Conservation (phyloP, 345 rosid genomes). For the Syzygium grande region DNA sequence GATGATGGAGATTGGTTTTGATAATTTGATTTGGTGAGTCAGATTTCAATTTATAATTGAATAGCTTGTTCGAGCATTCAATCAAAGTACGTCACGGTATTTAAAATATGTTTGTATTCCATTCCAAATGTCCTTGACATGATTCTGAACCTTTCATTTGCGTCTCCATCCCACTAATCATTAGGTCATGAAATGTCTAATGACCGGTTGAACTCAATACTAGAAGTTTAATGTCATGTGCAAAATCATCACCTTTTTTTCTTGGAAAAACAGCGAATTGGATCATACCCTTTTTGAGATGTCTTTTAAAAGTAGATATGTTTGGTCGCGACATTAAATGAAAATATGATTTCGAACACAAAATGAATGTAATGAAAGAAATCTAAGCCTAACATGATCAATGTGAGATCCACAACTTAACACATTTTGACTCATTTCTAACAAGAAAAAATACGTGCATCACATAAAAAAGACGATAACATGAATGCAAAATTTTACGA, state of each 20-base stretch:
- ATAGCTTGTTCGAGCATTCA: background rate
- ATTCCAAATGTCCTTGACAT: background rate
- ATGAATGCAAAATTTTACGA: background rate
- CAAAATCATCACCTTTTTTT: background rate
- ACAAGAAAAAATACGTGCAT: background rate
- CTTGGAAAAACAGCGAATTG: background rate
- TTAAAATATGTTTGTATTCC: background rate
- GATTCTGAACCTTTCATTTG: background rate
- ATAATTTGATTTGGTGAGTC: background rate
- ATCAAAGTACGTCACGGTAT: background rate
- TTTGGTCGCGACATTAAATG: accelerated
- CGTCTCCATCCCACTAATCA: background rate
- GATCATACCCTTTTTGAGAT: background rate
- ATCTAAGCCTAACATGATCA: background rate
- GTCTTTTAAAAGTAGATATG: background rate
- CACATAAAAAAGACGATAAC: background rate
- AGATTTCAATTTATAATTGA: background rate
- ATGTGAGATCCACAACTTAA: background rate
- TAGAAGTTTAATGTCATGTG: background rate
- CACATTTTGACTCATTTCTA: background rate
- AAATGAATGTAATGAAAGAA: background rate
- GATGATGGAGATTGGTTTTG: background rate
- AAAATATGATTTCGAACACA: background rate
- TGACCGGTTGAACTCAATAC: background rate
- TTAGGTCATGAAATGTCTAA: background rate